Percentiles rank a stretch among this genome's conserved stretches.
These are phyloP conservation scores for Acmispon strigosus DNA, from an alignment of 306 rosid genomes.

Conservation along the genomic window DNA sequence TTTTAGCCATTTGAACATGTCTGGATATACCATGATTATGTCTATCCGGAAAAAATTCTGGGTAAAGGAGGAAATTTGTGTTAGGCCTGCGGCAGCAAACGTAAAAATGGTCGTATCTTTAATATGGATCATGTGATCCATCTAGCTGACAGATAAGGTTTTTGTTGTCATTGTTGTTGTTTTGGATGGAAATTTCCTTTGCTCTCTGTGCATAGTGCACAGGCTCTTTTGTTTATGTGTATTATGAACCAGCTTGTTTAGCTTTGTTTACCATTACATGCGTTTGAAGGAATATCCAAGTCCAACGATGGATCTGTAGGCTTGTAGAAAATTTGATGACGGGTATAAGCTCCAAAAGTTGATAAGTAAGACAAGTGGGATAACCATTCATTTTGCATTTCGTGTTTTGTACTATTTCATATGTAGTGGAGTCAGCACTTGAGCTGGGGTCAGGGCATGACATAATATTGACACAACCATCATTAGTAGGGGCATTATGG, in stretches of 20 bases:
- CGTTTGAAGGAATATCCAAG: conserved; percentile 3
- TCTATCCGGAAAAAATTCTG: not conserved
- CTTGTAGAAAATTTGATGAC: not conserved
- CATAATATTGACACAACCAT: not conserved
- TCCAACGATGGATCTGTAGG: not conserved
- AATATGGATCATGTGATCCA: no score
- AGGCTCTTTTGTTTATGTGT: not conserved
- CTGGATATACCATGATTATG: not conserved
- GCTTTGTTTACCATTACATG: not conserved
- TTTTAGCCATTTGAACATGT: conserved; percentile 4
- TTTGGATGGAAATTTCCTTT: not conserved
- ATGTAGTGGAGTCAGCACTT: not conserved
- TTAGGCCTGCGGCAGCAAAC: no score
- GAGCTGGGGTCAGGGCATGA: not conserved
- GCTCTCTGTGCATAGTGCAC: not conserved
- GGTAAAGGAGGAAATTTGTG: no score
- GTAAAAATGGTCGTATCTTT: no score
- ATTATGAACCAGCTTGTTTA: not conserved
- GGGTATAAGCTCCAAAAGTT: not conserved
- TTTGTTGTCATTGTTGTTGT: not conserved
- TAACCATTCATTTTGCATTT: not conserved
- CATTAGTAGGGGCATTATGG: not conserved
- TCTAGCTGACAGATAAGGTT: not conserved
- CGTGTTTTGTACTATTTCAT: conserved; percentile 9
- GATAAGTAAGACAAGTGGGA: not conserved